Conservation (phyloP, 75 land plant genomes). For the Selaginella tamariscina region DNA sequence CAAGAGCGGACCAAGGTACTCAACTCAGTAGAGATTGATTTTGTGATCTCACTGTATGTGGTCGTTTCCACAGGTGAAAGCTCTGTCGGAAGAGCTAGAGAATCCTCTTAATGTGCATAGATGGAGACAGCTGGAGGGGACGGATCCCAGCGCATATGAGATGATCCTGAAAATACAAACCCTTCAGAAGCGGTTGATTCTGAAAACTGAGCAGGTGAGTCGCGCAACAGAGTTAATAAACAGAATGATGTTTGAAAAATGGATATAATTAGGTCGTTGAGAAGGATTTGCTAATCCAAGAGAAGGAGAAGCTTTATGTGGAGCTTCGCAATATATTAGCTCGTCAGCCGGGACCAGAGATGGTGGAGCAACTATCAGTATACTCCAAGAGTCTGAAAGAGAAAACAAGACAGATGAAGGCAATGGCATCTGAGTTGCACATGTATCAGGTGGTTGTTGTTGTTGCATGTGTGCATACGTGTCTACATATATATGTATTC, state of each 20-base stretch:
- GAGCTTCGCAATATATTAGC: constrained; percentile 24
- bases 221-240: neutral
- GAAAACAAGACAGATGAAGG: constrained; percentile 26
- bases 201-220: constrained; percentile 26
- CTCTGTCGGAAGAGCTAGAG: constrained; percentile 29
- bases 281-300: constrained; percentile 29
- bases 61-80: constrained; percentile 21
- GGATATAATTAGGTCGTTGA: constrained; percentile 22
- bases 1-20: constrained; percentile 26
- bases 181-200: constrained; percentile 22
- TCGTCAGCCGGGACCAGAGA: constrained; percentile 33
- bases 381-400: constrained; percentile 21
- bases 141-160: constrained; percentile 27
- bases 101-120: constrained; percentile 32
- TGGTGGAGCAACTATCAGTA: constrained; percentile 17
- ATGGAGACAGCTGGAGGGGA: constrained; percentile 31
- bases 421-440: constrained; percentile 27
- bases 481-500: too few species aligned
- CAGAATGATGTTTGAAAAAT: neutral
- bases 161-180: constrained; percentile 33
- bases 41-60: neutral
- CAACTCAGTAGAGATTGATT: neutral
- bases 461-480: too few species aligned
- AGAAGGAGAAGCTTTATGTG: constrained; percentile 28
- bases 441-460: constrained; percentile 18